Evolutionary conservation across 331 rosid genomes (phyloP).

Genomic region (Acacia concinna): DNA sequence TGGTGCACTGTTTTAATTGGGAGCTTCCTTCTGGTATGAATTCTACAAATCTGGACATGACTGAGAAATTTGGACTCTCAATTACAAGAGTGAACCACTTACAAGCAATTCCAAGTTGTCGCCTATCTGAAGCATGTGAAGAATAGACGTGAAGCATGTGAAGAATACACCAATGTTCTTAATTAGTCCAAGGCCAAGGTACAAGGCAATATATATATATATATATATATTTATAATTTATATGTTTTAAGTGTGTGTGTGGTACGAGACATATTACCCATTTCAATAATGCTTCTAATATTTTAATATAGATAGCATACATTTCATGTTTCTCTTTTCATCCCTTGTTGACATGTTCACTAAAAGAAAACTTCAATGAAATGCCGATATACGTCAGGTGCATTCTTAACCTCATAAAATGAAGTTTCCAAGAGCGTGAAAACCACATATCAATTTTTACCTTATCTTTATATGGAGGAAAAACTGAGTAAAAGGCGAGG

Average conservation of each 20-base stretch:
- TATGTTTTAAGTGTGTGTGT: not conserved
- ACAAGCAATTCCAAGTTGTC: not conserved
- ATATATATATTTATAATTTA: not conserved
- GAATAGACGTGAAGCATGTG: not conserved
- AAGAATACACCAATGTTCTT: not conserved
- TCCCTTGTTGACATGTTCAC: not conserved
- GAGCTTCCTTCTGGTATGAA: not conserved
- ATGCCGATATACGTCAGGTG: not conserved
- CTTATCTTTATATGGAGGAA: no score
- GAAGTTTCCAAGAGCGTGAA: no score
- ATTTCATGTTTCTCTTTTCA: no score
- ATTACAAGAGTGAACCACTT: not conserved
- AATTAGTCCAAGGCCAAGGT: not conserved
- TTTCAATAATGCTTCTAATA: no score
- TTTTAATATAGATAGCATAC: not conserved
- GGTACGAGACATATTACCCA: not conserved
- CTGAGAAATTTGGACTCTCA: not conserved
- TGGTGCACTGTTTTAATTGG: not conserved
- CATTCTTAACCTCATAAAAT: no score
- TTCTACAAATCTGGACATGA: not conserved
- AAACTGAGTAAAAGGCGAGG: no score
- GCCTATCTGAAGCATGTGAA: not conserved
- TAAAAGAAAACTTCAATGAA: not conserved
- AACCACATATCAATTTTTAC: no score
- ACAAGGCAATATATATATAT: not conserved